Evolutionary conservation across 768 basidiomycete species (phyloP), one percentile per base, ranked within the genome.

Genomic region (Amanita subjunquillea): DNA sequence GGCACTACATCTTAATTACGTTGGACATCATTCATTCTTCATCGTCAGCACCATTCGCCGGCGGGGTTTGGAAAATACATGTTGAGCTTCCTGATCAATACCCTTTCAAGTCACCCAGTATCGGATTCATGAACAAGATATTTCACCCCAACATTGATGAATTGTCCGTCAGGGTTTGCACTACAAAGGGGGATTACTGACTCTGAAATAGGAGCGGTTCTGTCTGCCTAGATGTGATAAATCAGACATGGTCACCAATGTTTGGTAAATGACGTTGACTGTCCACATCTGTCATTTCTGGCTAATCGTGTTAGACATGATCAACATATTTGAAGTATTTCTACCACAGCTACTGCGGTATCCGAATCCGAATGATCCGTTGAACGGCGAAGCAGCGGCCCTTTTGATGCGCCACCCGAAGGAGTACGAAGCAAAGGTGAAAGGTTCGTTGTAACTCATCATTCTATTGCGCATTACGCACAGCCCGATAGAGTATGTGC

Each of bases 41-140:
- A 27, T 42, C 49, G 51, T 55, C 57, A 97, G 95, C 96, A 53
- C 95, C 95, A 5, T 98, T 98, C 64, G 83, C 89, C n/a, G 89
- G 90, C 38, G 96, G 96, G 36, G 87, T 93, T 51, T 99, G 96
- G 96, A 96, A 95, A 79, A 94, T 99, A 55, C 96, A 99, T 63
- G 96, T 99, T 54, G 96, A 99, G 66, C 77, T 99, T 20, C 96
- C 95, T 22, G 92, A 97, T 58, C 92, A 96, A 68, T 99, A 98
- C 65, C 96, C 96, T 2, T 99, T 87, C 82, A 98, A 98, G 70
- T 95, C 91, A 27, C 96, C 96, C 4, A 93, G 91, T 64, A 99
- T 99, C 59, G 96, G 96, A 2, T 99, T 99, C 71, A 94, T 96
- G 91, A 99, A 99, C 80, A 97, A 97, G 86, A 97, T 99, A 67